Base-by-base conservation (phyloP, 2,329 filamentous ascomycete species). In the Phialophora macrospora region DNA sequence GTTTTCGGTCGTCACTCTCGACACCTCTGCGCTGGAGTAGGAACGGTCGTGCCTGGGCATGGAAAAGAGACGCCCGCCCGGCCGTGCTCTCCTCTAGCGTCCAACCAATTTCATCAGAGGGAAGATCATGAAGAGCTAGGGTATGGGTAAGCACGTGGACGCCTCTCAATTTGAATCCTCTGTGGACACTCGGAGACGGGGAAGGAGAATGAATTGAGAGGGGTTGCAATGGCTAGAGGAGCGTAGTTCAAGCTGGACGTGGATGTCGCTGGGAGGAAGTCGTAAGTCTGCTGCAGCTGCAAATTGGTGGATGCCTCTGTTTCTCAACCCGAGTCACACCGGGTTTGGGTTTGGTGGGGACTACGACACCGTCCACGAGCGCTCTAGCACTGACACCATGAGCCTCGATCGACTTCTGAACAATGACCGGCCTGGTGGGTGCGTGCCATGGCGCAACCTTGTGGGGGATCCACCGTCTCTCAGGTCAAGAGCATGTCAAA, bases 41-140 rank as follows among this genome's bases (percentile, higher is more conserved):
- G 62, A 69, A 14, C 57, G 68, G 58, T 68, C 55, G 67, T 71
- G 69, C 60, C 72, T 71, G 64, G 66, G 63, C 71, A 73, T 73
- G 63, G 68, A 66, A 62, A 52, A 70, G 66, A 67, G 52, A 20
- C 60, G 65, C 64, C 64, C 55, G 52, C 60, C 46, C 52, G 62
- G 64, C 59, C 63, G 62, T 59, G 62, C 62, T 67, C 67, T 64
- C 52, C 63, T 64, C 60, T 70, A 70, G 68, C 68, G 68, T 62
- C 34, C 26, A 32, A 60, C 66, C 66, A 68, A 70, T 68, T 61
- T 70, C 66, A 66, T 67, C 55, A 32, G 46, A 57, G 41, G 38
- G 59, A 59, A 64, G 56, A 62, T 62, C 60, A 41, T 56, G 24
- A 46, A 56, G 55, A 38, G 67, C 38, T 61, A 59, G 63, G 14